Percentiles rank a stretch among this genome's conserved stretches.
These are phyloP conservation scores for Amanita pallidorosea DNA, from an alignment of 768 basidiomycete genomes.

Conservation along the genomic window DNA sequence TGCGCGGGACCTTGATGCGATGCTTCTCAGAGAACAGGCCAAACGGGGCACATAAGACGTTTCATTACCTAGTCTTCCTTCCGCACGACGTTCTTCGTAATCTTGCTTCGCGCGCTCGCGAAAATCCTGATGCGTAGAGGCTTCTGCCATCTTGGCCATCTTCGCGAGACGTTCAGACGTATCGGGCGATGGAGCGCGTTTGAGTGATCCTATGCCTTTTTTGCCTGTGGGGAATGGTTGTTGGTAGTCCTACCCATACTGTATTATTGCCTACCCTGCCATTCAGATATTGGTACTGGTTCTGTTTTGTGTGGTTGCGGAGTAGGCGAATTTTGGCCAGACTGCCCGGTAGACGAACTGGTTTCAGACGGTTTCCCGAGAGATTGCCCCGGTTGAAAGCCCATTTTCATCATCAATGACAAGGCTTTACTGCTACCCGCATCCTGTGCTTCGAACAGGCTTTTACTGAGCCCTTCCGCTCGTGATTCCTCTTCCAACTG, in stretches of 20 bases:
- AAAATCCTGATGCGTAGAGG: constrained; percentile 44
- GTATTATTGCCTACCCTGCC: constrained; percentile 52
- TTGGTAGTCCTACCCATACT: background rate
- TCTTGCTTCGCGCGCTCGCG: constrained; percentile 62
- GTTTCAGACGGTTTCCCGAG: constrained; percentile 33
- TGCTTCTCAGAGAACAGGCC: constrained; percentile 2
- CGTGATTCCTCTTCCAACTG: constrained; percentile 67
- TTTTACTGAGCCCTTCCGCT: constrained; percentile 69
- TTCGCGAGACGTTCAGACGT: constrained; percentile 58
- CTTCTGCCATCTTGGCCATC: constrained; percentile 68
- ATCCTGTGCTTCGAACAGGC: constrained; percentile 63
- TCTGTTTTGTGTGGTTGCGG: constrained; percentile 37
- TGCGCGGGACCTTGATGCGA: constrained; percentile 43
- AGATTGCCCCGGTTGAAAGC: constrained; percentile 77
- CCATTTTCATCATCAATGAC: constrained; percentile 92
- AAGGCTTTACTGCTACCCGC: constrained; percentile 66
- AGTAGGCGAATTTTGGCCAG: constrained; percentile 7
- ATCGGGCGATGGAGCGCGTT: constrained; percentile 58
- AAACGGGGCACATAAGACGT: background rate
- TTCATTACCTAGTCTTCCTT: constrained; percentile 45
- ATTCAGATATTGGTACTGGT: constrained; percentile 70
- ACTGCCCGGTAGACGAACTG: background rate
- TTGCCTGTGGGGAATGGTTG: constrained; percentile 39
- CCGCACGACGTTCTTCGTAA: constrained; percentile 68
- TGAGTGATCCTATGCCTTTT: constrained; percentile 64